Evolutionary conservation across 352 stramenopile species (phyloP).

Genomic region (Phytophthora vignae): DNA sequence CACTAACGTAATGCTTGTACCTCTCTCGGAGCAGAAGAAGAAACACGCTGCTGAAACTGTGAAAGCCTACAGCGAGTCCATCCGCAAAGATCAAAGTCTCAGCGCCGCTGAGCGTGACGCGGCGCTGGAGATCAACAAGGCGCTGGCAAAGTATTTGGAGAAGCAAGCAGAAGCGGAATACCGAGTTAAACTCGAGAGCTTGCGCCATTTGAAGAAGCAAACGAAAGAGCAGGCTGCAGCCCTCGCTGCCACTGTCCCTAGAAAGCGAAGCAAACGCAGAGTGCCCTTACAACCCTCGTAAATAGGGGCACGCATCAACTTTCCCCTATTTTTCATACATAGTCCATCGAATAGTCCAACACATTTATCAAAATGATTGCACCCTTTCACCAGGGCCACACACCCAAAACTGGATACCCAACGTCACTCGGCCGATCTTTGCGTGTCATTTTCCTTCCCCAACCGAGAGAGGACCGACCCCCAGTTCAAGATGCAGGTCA

Average conservation of each 20-base stretch:
- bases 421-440: background rate
- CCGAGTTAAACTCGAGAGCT: conserved; percentile 53
- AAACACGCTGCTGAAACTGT: conserved; percentile 66
- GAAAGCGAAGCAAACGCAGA: conserved; percentile 6
- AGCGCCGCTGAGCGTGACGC: conserved; percentile 17
- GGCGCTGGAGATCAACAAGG: conserved; percentile 18
- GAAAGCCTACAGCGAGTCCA: conserved; percentile 18
- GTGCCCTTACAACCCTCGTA: background rate
- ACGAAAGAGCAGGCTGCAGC: conserved; percentile 17
- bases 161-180: conserved; percentile 58
- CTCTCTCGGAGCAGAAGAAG: conserved; percentile 45
- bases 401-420: background rate
- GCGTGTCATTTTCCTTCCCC: conserved; percentile 33
- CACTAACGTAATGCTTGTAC: background rate
- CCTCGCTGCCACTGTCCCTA: background rate
- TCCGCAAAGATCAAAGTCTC: conserved; percentile 17
- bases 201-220: conserved; percentile 52
- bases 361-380: background rate
- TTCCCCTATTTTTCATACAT: too few relatives aligned
- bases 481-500: conserved; percentile 62
- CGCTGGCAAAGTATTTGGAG: conserved; percentile 60
- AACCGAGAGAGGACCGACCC: background rate
- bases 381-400: background rate
- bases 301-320: too few relatives aligned
- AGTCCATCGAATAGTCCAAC: too few relatives aligned